Evolutionary conservation across 2,329 filamentous ascomycete genomes (phyloP).

Genomic region (Colletotrichum limetticola): DNA sequence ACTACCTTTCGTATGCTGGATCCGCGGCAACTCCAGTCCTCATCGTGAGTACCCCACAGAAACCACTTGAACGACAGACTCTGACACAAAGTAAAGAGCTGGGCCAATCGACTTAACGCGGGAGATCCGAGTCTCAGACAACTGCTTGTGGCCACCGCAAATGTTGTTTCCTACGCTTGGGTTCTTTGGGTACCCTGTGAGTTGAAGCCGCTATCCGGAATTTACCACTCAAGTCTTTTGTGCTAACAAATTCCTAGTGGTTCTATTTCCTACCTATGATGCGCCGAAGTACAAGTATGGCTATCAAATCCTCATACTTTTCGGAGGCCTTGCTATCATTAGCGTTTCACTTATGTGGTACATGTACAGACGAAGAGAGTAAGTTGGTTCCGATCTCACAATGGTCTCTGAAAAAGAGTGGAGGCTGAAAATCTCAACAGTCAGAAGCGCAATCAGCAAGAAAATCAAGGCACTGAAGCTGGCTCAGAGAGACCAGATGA

Average conservation of each 20-base stretch:
- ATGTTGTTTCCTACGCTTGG: constrained; percentile 21
- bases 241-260: constrained; percentile 33
- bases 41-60: constrained; percentile 30
- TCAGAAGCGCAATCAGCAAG: not conserved
- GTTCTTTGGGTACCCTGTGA: constrained; percentile 26
- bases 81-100: not conserved
- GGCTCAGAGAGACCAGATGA: not conserved
- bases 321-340: constrained; percentile 42
- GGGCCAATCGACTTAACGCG: constrained; percentile 19
- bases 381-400: not conserved
- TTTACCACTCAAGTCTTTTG: not conserved
- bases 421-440: not conserved
- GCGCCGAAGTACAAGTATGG: constrained; percentile 47
- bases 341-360: constrained; percentile 23
- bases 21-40: constrained; percentile 38
- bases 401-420: rapidly evolving
- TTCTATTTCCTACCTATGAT: constrained; percentile 47
- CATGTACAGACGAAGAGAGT: constrained; percentile 25
- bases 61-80: too few species aligned
- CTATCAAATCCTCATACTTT: constrained; percentile 46
- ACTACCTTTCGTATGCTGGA: constrained; percentile 38
- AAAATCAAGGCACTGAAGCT: not conserved
- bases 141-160: constrained; percentile 10
- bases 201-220: not conserved
- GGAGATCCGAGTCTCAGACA: constrained; percentile 16